Percentiles rank a stretch among this genome's conserved stretches.
These are phyloP conservation scores for Elongisporangium anandrum DNA, from an alignment of 352 stramenopile species.

Conservation along the genomic window DNA sequence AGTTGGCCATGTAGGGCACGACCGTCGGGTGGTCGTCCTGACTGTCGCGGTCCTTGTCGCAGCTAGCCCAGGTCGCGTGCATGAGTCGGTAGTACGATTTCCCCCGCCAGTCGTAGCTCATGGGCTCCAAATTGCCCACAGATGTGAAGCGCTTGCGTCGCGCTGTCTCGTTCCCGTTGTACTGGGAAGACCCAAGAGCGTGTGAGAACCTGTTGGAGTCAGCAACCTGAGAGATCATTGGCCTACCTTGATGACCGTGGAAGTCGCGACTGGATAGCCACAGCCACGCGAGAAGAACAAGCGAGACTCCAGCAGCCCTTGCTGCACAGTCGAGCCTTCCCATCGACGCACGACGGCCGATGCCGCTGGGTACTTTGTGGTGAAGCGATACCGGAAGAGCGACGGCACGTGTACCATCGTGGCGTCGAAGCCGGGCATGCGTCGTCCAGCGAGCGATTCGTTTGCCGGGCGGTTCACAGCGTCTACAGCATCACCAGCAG, in stretches of 20 bases:
- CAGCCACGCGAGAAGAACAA: slow-evolving; percentile 81
- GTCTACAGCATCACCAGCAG: not conserved
- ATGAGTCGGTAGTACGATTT: slow-evolving; percentile 86
- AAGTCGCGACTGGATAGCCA: slow-evolving; percentile 79
- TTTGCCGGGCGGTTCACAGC: not conserved
- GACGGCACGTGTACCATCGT: slow-evolving; percentile 59
- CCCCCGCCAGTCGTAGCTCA: slow-evolving; percentile 78
- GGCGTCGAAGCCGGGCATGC: slow-evolving; percentile 63
- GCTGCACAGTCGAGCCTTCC: slow-evolving; percentile 58
- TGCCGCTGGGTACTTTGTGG: slow-evolving; percentile 68
- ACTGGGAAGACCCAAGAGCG: slow-evolving; percentile 32
- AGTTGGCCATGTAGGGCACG: slow-evolving; percentile 64
- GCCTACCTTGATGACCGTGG: slow-evolving; percentile 72
- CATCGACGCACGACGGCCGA: slow-evolving; percentile 78
- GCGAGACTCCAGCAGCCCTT: slow-evolving; percentile 62
- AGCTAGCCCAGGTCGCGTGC: slow-evolving; percentile 71
- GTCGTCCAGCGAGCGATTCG: slow-evolving; percentile 55
- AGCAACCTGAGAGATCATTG: not conserved
- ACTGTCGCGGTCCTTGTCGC: slow-evolving; percentile 64
- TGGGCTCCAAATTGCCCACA: slow-evolving; percentile 42
- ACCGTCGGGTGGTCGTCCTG: slow-evolving; percentile 67
- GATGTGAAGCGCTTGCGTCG: slow-evolving; percentile 58
- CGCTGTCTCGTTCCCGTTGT: slow-evolving; percentile 73
- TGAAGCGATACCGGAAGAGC: slow-evolving; percentile 72
- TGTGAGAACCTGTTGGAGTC: slow-evolving; percentile 1